phyloP scores from a whole-genome alignment of 257 asterid species.

The Ilex asprella region DNA sequence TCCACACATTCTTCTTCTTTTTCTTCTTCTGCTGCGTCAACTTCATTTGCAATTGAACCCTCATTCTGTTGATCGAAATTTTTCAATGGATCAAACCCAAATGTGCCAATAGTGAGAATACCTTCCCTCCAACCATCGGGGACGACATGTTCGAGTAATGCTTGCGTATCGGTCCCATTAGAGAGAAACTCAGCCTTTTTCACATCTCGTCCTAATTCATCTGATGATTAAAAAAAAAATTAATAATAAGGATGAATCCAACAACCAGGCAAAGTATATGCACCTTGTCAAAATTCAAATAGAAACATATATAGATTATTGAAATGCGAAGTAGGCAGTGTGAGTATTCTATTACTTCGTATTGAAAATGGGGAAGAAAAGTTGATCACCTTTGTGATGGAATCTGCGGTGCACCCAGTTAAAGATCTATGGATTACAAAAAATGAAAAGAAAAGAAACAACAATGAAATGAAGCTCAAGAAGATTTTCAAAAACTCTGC shows the following conservation, averaged over 20 bases:
- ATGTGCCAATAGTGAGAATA: slow-evolving; percentile 60
- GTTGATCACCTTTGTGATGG: slow-evolving; percentile 38
- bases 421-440: slow-evolving; percentile 42
- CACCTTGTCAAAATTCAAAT: no score
- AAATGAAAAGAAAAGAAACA: not conserved
- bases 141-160: slow-evolving; percentile 19
- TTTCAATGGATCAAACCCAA: slow-evolving; percentile 36
- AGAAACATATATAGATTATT: no score
- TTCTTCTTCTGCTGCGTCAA: slow-evolving; percentile 12
- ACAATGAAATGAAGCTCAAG: not conserved
- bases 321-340: no score
- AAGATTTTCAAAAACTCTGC: not conserved
- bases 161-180: slow-evolving; percentile 4
- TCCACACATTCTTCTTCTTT: not conserved
- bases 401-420: slow-evolving; percentile 75
- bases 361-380: no score
- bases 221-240: slow-evolving; percentile 8
- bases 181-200: slow-evolving; percentile 21
- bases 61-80: slow-evolving; percentile 10
- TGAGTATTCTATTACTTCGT: no score
- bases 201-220: slow-evolving; percentile 22
- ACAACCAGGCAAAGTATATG: no score
- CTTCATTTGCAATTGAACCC: not conserved
- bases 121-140: slow-evolving; percentile 41
- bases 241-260: no score